Evolutionary conservation across 2,329 filamentous ascomycete genomes (phyloP).

Genomic region (Epichloe uncinata): DNA sequence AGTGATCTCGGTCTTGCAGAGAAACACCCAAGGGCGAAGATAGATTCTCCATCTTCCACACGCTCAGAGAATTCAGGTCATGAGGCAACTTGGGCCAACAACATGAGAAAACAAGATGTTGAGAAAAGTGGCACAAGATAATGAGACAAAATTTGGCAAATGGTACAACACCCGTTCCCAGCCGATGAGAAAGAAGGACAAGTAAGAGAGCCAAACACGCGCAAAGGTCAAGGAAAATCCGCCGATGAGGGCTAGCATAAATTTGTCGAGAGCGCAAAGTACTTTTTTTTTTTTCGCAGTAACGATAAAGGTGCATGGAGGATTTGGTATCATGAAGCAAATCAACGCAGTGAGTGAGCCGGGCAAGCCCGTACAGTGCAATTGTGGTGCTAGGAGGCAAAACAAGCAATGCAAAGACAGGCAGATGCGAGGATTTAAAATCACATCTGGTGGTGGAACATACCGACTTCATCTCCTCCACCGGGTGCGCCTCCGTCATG

Average conservation of each 20-base stretch:
- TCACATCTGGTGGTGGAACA: slow-evolving; percentile 86
- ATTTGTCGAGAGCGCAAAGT: slow-evolving; percentile 8
- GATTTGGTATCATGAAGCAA: slow-evolving; percentile 26
- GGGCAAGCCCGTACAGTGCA: slow-evolving; percentile 7
- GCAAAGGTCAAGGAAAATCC: neutral
- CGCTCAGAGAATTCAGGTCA: slow-evolving; percentile 4
- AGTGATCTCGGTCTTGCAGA: slow-evolving; percentile 3
- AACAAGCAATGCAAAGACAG: slow-evolving; percentile 22
- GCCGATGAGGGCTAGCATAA: slow-evolving; percentile 2
- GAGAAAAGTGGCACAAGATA: neutral
- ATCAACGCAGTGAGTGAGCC: slow-evolving; percentile 12
- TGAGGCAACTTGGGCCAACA: slow-evolving; percentile 3
- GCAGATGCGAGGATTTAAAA: slow-evolving; percentile 23
- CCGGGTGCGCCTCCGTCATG: slow-evolving; percentile 45
- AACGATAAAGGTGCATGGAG: slow-evolving; percentile 6
- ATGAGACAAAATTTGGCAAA: neutral
- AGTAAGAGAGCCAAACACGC: no score
- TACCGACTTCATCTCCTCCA: slow-evolving; percentile 83
- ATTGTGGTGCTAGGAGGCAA: slow-evolving; percentile 11
- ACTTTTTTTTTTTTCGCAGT: slow-evolving; percentile 9
- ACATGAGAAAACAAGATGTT: neutral
- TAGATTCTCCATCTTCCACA: slow-evolving; percentile 1
- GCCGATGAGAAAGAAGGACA: neutral
- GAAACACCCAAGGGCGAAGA: neutral
- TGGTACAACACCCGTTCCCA: slow-evolving; percentile 3